Evolutionary conservation across 2,329 filamentous ascomycete species (phyloP).

Genomic region (Escovopsis sp.): DNA sequence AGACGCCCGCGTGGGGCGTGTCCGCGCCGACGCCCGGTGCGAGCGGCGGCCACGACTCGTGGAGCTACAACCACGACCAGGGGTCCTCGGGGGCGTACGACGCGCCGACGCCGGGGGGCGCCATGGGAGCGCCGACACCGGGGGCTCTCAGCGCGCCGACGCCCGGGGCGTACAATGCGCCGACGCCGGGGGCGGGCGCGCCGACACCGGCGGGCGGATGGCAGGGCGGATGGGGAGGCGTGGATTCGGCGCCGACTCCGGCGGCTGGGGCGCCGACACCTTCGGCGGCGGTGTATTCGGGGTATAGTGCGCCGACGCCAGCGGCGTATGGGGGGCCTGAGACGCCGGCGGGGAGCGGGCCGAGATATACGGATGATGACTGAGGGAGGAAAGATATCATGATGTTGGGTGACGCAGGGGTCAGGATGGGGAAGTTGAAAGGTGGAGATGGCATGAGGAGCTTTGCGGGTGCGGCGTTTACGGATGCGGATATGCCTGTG

Average conservation of each 20-base stretch:
- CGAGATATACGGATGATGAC: slow-evolving; percentile 38
- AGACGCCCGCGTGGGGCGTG: slow-evolving; percentile 59
- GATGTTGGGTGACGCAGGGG: too few relatives aligned
- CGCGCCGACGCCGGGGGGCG: slow-evolving; percentile 49
- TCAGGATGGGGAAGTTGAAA: too few relatives aligned
- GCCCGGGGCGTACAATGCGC: slow-evolving; percentile 51
- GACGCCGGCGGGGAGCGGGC: slow-evolving; percentile 45
- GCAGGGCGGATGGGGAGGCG: slow-evolving; percentile 41
- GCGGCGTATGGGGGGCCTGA: slow-evolving; percentile 44
- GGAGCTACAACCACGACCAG: slow-evolving; percentile 41
- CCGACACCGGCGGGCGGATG: slow-evolving; percentile 54
- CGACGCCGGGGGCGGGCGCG: slow-evolving; percentile 47
- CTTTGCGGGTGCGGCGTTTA: neutral
- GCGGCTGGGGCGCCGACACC: slow-evolving; percentile 54
- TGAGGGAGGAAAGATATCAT: slow-evolving; percentile 3
- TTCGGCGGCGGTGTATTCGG: slow-evolving; percentile 41
- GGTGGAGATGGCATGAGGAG: too few relatives aligned
- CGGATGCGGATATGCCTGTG: slow-evolving; percentile 3
- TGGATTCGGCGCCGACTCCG: slow-evolving; percentile 51
- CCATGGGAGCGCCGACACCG: slow-evolving; percentile 44
- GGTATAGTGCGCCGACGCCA: slow-evolving; percentile 47
- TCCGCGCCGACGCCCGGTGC: slow-evolving; percentile 43
- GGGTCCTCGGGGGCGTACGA: slow-evolving; percentile 42
- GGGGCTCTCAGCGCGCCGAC: slow-evolving; percentile 54
- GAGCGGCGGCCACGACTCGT: slow-evolving; percentile 39